A percentile compares a stretch with the other conserved stretches of the same genome.
Conservation (phyloP, 2,329 filamentous ascomycete species). For the Ophiostoma australiae region DNA sequence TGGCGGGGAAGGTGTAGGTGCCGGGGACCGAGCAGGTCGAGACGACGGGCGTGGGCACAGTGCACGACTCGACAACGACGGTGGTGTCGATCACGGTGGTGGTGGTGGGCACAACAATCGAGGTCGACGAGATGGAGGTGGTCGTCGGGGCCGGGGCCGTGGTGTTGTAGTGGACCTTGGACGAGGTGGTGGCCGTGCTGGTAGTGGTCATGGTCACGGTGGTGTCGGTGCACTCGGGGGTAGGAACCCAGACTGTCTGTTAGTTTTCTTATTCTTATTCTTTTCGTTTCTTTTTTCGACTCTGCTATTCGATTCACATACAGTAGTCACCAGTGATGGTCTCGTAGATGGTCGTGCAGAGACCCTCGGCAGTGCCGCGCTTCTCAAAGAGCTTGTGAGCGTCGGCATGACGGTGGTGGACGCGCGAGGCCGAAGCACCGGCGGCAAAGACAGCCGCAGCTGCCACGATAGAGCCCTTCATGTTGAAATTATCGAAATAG, state of each 20-base stretch:
- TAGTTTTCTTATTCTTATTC: background rate
- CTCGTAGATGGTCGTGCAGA: slow-evolving; percentile 69
- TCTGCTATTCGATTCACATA: slow-evolving; percentile 16
- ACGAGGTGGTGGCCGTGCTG: slow-evolving; percentile 2
- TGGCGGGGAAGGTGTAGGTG: slow-evolving; percentile 70
- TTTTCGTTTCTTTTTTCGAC: too few relatives aligned
- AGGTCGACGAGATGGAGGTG: background rate
- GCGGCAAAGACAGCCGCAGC: slow-evolving; percentile 58
- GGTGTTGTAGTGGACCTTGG: slow-evolving; percentile 6
- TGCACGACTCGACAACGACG: slow-evolving; percentile 26
- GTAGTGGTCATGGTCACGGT: slow-evolving; percentile 17
- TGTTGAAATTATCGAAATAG: slow-evolving; percentile 40
- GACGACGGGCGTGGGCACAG: slow-evolving; percentile 49
- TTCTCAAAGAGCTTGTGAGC: slow-evolving; percentile 53
- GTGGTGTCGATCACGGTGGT: slow-evolving; percentile 25
- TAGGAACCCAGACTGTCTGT: slow-evolving; percentile 16
- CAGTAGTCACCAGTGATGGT: slow-evolving; percentile 62
- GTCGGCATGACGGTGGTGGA: slow-evolving; percentile 46
- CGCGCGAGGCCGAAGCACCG: slow-evolving; percentile 50
- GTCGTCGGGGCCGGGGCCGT: slow-evolving; percentile 11
- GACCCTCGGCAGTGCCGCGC: slow-evolving; percentile 41
- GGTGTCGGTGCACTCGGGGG: slow-evolving; percentile 17
- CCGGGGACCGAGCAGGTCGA: slow-evolving; percentile 60
- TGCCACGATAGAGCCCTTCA: slow-evolving; percentile 69
- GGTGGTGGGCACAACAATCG: slow-evolving; percentile 12